phyloP scores from a whole-genome alignment of 192 early-diverging fungal species.

The Coemansia sp. region DNA sequence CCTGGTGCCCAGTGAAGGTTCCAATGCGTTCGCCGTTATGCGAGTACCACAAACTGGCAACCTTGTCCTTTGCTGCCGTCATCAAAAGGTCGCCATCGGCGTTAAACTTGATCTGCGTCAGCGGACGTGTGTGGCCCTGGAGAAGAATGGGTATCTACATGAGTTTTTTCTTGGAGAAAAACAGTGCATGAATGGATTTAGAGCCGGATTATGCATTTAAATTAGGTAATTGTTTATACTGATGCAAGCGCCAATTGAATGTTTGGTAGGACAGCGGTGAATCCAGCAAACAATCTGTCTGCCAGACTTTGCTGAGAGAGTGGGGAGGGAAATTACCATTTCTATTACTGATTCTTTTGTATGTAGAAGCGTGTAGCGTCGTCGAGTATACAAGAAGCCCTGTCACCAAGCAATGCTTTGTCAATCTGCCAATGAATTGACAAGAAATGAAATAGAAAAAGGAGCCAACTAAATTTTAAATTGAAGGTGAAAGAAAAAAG shows the following conservation, averaged over 20 bases:
- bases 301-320: neutral
- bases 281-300: neutral
- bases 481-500: conserved; percentile 10
- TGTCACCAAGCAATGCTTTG: neutral
- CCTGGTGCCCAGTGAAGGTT: conserved; percentile 88
- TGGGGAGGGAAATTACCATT: neutral
- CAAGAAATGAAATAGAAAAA: conserved; percentile 9
- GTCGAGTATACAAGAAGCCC: neutral
- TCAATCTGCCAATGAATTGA: conserved; percentile 1
- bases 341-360: neutral
- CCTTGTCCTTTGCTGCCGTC: conserved; percentile 91
- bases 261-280: too few species aligned
- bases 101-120: conserved; percentile 99
- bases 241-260: too few species aligned
- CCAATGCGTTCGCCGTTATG: conserved; percentile 98
- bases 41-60: conserved; percentile 93
- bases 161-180: neutral
- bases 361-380: neutral
- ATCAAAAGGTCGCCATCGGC: conserved; percentile 96
- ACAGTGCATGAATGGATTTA: neutral
- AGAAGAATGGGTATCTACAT: conserved; percentile 81
- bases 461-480: conserved; percentile 2
- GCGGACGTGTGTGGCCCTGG: conserved; percentile 93
- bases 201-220: neutral
- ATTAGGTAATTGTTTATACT: too few species aligned